Evolutionary conservation across 192 early-diverging fungal species (phyloP).

Genomic region (Backusella tarrabulga): DNA sequence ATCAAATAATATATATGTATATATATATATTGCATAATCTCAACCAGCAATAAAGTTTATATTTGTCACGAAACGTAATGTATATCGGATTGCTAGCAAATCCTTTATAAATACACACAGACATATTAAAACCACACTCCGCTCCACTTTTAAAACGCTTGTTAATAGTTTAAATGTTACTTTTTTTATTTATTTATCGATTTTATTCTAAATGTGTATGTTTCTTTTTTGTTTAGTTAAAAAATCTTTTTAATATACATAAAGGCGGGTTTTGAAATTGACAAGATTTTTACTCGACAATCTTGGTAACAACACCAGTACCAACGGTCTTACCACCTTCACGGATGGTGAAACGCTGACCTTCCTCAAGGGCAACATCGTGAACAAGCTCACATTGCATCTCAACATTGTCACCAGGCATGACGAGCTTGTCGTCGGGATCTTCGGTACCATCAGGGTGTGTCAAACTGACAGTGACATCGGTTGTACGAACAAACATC

Average conservation of each 20-base stretch:
- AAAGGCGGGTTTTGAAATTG: not conserved
- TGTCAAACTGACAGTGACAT: slow-evolving; percentile 86
- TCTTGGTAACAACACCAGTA: slow-evolving; percentile 67
- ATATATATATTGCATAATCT: not conserved
- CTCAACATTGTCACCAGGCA: slow-evolving; percentile 96
- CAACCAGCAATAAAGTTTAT: not conserved
- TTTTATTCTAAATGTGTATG: slow-evolving; percentile 4
- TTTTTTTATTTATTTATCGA: too few species aligned
- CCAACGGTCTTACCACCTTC: slow-evolving; percentile 98
- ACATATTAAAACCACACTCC: not conserved
- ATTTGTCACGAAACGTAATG: not conserved
- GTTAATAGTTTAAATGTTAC: not conserved
- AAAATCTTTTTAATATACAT: slow-evolving; percentile 5
- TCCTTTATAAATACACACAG: not conserved
- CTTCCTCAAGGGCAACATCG: slow-evolving; percentile 88
- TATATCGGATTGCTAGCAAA: too few species aligned
- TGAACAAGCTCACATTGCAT: slow-evolving; percentile 82
- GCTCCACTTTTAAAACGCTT: slow-evolving; percentile 9
- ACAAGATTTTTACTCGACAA: slow-evolving; percentile 26
- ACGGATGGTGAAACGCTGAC: slow-evolving; percentile 95
- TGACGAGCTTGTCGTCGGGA: slow-evolving; percentile 93
- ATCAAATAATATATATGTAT: too few species aligned
- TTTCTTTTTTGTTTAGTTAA: not conserved
- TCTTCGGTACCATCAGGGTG: slow-evolving; percentile 77
- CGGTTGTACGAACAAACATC: slow-evolving; percentile 94